These are phyloP conservation scores for Kondoa subrosea DNA, from an alignment of 768 basidiomycete genomes.

Conservation along the genomic window DNA sequence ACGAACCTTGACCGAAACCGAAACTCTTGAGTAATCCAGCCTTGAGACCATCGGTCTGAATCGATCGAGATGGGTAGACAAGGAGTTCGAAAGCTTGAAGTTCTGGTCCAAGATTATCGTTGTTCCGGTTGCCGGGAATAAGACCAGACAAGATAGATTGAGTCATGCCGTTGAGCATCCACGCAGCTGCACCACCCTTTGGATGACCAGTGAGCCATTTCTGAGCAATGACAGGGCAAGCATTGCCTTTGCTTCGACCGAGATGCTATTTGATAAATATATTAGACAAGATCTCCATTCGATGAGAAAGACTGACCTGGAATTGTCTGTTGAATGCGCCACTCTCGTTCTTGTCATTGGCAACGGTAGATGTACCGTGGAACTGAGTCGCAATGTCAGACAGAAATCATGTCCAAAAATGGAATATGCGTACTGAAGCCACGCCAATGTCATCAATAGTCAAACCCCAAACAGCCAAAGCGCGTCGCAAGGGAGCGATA, in stretches of 20 bases:
- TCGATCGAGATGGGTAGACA: constrained; percentile 93
- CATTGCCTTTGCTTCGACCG: constrained; percentile 79
- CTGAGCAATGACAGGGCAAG: constrained; percentile 92
- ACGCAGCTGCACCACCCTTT: constrained; percentile 97
- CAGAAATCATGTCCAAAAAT: neutral
- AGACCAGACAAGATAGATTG: constrained; percentile 71
- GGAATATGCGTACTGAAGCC: constrained; percentile 22
- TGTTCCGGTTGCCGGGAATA: constrained; percentile 64
- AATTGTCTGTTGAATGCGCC: constrained; percentile 93
- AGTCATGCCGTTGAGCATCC: constrained; percentile 67
- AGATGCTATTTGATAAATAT: too few relatives aligned
- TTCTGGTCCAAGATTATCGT: constrained; percentile 53
- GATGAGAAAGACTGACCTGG: too few relatives aligned
- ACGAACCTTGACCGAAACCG: constrained; percentile 79
- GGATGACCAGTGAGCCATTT: constrained; percentile 94
- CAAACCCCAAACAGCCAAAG: constrained; percentile 90
- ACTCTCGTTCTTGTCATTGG: constrained; percentile 90
- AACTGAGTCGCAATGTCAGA: constrained; percentile 22
- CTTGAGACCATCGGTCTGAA: constrained; percentile 56
- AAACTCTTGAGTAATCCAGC: constrained; percentile 54
- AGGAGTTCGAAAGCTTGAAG: constrained; percentile 78
- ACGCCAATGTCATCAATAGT: constrained; percentile 71
- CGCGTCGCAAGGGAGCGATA: constrained; percentile 79
- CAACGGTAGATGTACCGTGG: constrained; percentile 39
- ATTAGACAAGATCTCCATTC: too few relatives aligned